Base-by-base conservation (phyloP, 2,329 filamentous ascomycete species). In the Exophiala bonariae region DNA sequence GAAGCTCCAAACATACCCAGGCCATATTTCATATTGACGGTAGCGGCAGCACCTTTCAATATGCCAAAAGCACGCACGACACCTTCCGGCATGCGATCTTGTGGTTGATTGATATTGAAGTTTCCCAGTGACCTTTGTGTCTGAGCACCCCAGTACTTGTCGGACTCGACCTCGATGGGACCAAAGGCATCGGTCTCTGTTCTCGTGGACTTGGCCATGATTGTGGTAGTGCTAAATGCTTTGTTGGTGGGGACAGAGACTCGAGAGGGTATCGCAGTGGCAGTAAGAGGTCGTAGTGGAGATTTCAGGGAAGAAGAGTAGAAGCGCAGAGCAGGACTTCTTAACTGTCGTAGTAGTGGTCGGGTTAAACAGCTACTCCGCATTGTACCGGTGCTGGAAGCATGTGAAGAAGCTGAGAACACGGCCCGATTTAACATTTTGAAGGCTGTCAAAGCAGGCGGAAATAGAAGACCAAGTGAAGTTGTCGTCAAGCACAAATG, bases 71-170 rank as follows among this genome's bases (percentile, higher is more conserved):
- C 93, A 72, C 84, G 86, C 64, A 97, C 78, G 61, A 99, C 86
- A 36, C 91, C 87, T 57, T 89, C 85, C 39, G 93, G 93, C 91
- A 97, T 97, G 69, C 93, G 90, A 69, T 99, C 93, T 74, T 96
- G 89, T 52, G 93, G 93, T 79, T 97, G 93, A 76, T 97, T 97
- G 83, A 99, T 97, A 71, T 86, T 87, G 81, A 99, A 99, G 79
- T 99, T 99, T 72, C 87, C 86, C 69, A 97, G 81, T 42, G 92
- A 97, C 59, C 75, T 76, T 48, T 59, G 57, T n/a, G 57, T 59
- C 51, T 59, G 57, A 10, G 57, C 54, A 66, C 93, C 93, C 92
- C 93, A 99, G 81, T 99, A 99, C 78, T 87, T 92, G 82, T 96
- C 89, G 57, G 80, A 80, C 33, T 66, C 56, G 52, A 75, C 73